A percentile compares a stretch with the other conserved stretches of the same genome.
phyloP scores from a whole-genome alignment of 23 red algal species.

The Gracilaria gracilis region DNA sequence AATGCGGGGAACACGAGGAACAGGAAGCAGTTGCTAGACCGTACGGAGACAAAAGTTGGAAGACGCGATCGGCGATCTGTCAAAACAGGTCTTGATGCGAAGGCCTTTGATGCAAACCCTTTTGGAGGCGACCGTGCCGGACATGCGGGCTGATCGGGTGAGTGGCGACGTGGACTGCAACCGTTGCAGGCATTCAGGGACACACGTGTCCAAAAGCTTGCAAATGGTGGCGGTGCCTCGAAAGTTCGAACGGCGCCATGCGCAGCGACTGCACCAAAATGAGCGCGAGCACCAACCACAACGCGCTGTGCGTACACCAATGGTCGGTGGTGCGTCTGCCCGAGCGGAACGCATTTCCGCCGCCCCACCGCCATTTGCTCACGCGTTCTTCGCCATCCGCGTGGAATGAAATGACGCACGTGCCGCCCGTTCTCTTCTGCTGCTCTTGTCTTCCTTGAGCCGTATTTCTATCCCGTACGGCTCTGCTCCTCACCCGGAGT shows the following conservation, averaged over 20 bases:
- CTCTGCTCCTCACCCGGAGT: neutral
- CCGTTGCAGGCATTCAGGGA: too few relatives aligned
- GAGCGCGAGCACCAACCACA: constrained; percentile 1
- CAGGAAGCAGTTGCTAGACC: neutral
- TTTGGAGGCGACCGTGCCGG: too few relatives aligned
- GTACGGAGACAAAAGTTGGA: neutral
- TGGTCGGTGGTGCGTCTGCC: neutral
- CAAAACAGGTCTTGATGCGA: too few relatives aligned
- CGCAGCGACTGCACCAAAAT: neutral
- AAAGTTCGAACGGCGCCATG: neutral
- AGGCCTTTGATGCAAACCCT: too few relatives aligned
- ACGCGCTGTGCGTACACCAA: neutral
- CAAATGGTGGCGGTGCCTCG: neutral
- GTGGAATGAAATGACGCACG: constrained; percentile 6
- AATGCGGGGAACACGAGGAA: neutral
- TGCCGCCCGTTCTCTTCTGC: neutral
- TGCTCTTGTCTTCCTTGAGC: neutral
- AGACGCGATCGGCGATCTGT: neutral
- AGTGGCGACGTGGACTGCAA: too few relatives aligned
- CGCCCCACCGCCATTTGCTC: neutral
- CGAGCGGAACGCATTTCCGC: constrained; percentile 20
- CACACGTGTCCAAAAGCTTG: neutral
- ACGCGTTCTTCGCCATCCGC: neutral
- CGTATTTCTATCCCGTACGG: neutral
- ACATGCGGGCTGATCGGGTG: too few relatives aligned